Conservation (phyloP, 345 rosid genomes). For the Moricandia moricandioides region DNA sequence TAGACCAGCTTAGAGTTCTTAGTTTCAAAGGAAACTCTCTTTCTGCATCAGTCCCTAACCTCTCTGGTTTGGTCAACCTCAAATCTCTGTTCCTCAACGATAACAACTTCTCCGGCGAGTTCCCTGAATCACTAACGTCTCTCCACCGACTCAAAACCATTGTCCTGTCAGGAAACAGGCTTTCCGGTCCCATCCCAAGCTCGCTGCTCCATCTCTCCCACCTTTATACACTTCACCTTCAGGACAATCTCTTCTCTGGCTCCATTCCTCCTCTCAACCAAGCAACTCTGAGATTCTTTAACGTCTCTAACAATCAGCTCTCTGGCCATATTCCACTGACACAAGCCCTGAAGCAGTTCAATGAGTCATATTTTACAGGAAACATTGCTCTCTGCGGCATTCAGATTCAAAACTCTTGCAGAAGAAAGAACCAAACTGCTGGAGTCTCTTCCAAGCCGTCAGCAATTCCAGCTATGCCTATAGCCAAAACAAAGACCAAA, state of each 20-base stretch:
- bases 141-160: conserved; percentile 77
- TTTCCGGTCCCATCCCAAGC: conserved; percentile 64
- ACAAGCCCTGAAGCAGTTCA: conserved; percentile 64
- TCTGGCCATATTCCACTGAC: conserved; percentile 73
- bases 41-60: conserved; percentile 63
- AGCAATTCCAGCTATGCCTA: conserved; percentile 2
- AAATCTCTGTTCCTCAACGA: conserved; percentile 65
- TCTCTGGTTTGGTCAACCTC: conserved; percentile 70
- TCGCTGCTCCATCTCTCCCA: conserved; percentile 57
- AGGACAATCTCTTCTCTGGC: conserved; percentile 65
- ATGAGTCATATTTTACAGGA: conserved; percentile 52
- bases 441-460: conserved; percentile 18
- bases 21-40: conserved; percentile 84
- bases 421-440: neutral
- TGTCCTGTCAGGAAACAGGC: conserved; percentile 50
- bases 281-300: conserved; percentile 69
- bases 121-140: conserved; percentile 61
- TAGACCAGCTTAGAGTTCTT: conserved; percentile 85
- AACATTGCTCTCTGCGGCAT: conserved; percentile 70
- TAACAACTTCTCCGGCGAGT: conserved; percentile 72
- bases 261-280: conserved; percentile 78
- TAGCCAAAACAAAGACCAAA: neutral
- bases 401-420: conserved; percentile 55
- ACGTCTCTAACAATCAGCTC: conserved; percentile 70
- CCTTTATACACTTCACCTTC: conserved; percentile 54